A percentile compares a stretch with the other conserved stretches of the same genome.
Evolutionary conservation across 164 flowering plant species (phyloP).

Genomic region (Magnolia kwangsiensis): DNA sequence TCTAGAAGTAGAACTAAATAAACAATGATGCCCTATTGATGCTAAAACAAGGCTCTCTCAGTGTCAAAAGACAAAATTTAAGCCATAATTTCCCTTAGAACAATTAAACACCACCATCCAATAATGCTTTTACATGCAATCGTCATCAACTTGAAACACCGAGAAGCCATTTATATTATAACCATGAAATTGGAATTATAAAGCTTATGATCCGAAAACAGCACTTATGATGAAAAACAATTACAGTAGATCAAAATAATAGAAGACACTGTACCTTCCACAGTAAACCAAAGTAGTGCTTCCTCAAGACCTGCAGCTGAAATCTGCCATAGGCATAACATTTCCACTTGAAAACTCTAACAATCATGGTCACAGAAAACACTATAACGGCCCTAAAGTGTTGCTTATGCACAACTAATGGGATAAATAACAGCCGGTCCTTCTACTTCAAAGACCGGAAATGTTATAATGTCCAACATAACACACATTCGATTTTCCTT

Average conservation of each 20-base stretch:
- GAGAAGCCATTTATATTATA: neutral
- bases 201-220: neutral
- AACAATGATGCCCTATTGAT: neutral
- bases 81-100: neutral
- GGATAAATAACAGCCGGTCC: too few relatives aligned
- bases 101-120: too few relatives aligned
- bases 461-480: too few relatives aligned
- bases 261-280: slow-evolving; percentile 24
- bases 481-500: too few relatives aligned
- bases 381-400: neutral
- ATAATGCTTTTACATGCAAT: neutral
- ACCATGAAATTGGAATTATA: neutral
- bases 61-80: neutral
- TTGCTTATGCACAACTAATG: too few relatives aligned
- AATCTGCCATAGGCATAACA: slow-evolving; percentile 31
- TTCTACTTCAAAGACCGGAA: too few relatives aligned
- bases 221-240: neutral
- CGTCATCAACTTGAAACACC: neutral
- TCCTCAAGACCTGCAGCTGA: slow-evolving; percentile 40
- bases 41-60: neutral
- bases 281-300: slow-evolving; percentile 27
- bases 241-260: neutral
- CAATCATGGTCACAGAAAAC: too few relatives aligned
- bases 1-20: neutral
- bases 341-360: neutral